Evolutionary conservation across 352 stramenopile genomes (phyloP).

Genomic region (Phytophthora pistaciae): DNA sequence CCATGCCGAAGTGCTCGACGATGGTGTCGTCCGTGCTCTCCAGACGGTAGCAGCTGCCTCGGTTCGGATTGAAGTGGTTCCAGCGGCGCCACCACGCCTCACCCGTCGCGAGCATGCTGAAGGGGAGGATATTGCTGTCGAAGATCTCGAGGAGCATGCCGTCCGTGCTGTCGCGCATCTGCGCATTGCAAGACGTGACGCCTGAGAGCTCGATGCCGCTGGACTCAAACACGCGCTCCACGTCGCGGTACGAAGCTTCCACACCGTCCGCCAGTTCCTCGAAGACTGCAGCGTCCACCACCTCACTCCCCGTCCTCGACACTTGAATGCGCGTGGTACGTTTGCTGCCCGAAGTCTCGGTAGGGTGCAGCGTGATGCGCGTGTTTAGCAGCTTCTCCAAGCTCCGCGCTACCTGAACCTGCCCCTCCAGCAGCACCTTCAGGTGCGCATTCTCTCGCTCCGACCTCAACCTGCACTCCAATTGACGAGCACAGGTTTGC

Average conservation of each 20-base stretch:
- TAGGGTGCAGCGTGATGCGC: conserved; percentile 8
- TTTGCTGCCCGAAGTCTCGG: conserved; percentile 29
- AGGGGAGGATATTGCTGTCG: conserved; percentile 49
- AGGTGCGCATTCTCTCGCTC: conserved; percentile 40
- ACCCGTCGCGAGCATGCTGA: conserved; percentile 41
- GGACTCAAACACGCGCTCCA: conserved; percentile 40
- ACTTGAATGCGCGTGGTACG: conserved; percentile 29
- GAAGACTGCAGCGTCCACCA: conserved; percentile 31
- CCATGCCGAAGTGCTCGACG: conserved; percentile 57
- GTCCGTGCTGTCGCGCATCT: conserved; percentile 32
- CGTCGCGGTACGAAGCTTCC: conserved; percentile 36
- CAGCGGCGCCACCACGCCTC: conserved; percentile 51
- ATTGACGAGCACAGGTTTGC: conserved; percentile 26
- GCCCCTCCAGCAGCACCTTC: conserved; percentile 27
- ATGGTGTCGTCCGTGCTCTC: conserved; percentile 40
- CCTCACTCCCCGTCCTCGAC: conserved; percentile 21
- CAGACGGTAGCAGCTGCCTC: conserved; percentile 27
- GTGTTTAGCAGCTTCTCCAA: conserved; percentile 41
- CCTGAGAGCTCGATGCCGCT: conserved; percentile 23
- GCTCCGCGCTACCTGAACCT: conserved; percentile 31
- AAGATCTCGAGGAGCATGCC: conserved; percentile 53
- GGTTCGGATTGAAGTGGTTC: conserved; percentile 46
- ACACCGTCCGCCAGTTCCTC: conserved; percentile 37
- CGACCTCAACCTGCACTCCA: conserved; percentile 17
- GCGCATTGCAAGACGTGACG: conserved; percentile 28